Conservation (phyloP, 768 basidiomycete species). For the Hydnum rufescens region DNA sequence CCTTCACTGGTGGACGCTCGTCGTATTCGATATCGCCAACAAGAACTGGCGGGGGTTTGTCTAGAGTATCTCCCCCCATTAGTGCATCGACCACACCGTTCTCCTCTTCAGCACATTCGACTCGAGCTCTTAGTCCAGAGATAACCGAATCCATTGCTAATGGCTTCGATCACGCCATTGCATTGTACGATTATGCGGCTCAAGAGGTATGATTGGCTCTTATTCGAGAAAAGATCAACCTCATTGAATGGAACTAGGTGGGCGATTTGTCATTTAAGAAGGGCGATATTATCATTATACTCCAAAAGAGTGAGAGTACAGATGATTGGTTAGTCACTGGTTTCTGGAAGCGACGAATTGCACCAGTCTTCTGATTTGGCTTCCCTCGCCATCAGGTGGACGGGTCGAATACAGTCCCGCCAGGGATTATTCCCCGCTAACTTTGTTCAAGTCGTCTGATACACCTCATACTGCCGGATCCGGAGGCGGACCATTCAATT, state of each 20-base stretch:
- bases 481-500: too few species aligned
- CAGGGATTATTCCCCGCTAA: slow-evolving; percentile 10
- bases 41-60: too few species aligned
- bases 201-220: slow-evolving; percentile 7
- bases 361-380: not conserved
- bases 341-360: not conserved
- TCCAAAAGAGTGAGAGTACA: slow-evolving; percentile 6
- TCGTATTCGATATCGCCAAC: too few species aligned
- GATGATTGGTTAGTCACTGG: slow-evolving; percentile 7
- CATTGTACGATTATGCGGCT: slow-evolving; percentile 8
- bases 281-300: slow-evolving; percentile 9
- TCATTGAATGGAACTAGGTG: not conserved
- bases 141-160: not conserved
- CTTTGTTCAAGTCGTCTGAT: slow-evolving; percentile 5
- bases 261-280: slow-evolving; percentile 9
- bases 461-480: too few species aligned
- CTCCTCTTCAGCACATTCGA: too few species aligned
- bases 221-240: not conserved
- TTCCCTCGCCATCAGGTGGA: slow-evolving; percentile 1
- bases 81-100: too few species aligned
- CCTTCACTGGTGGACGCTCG: too few species aligned
- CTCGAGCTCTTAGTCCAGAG: slow-evolving; percentile 4
- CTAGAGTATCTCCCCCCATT: too few species aligned
- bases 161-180: slow-evolving; percentile 5
- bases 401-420: slow-evolving; percentile 2